Base-by-base conservation (phyloP, 176 grass and related monocot genomes). In the Thalia dealbata region DNA sequence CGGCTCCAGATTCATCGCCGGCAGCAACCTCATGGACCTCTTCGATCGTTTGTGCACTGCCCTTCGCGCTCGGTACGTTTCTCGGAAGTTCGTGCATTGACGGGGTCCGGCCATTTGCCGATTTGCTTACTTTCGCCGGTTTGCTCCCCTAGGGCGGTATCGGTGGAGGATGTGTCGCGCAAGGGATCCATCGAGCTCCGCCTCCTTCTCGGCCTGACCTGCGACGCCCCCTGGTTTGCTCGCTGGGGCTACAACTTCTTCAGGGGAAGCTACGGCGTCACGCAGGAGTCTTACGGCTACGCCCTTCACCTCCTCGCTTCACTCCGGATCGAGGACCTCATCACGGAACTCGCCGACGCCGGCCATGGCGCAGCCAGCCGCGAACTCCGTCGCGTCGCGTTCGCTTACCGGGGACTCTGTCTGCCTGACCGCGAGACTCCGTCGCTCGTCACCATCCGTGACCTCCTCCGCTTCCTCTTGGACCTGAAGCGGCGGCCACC, bases 11-110 rank as follows among this genome's bases (percentile, higher is more conserved):
- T 74, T 76, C 72, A 80, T 95, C 46, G 73, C 87, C 60, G 85
- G 89, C 56, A 26, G 60, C 74, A 80, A 86, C 65, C 78, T 92
- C 46, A 92, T 97, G 93, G 89, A 97, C 78, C 80, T 97, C 55
- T 97, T 84, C 80, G 93, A 97, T 76, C 87, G 75, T n/a, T 82
- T 97, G 81, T 97, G 93, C 70, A 38, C 76, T n/a, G 87, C 85
- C 52, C 84, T 97, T 48, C 84, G 87, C 48, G 73, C 77, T n/a
- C 84, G 87, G 84, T 97, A 80, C 41, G 58, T 75, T 6, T 23
- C 75, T 12, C n/a, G 27, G 23, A 26, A 19, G 7, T 70, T 63
- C 27, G 42, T 83, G 0, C 26, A 22, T 60, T 46, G 41, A 72
- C 73, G 61, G 46, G 28, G 0, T n/a, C 22, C 43, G 29, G 51